These are phyloP conservation scores for Brassica juncea DNA, from an alignment of 345 rosid species.

Conservation along the genomic window DNA sequence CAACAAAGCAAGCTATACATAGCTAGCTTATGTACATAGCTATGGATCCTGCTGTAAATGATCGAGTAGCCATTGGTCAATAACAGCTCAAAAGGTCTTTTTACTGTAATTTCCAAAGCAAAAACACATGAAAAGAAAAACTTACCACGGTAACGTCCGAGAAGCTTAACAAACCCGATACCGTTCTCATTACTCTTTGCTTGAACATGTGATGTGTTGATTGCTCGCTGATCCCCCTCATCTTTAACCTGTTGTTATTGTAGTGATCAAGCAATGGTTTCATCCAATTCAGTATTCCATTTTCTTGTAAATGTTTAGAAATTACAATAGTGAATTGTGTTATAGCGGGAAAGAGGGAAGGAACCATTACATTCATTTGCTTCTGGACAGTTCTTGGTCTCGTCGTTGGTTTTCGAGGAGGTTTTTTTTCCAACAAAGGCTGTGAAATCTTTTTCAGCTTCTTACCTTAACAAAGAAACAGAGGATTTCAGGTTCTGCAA, in stretches of 20 bases:
- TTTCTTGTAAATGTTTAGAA: too few species aligned
- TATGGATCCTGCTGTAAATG: constrained; percentile 57
- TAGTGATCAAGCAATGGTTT: background rate
- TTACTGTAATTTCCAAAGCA: background rate
- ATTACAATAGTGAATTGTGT: too few species aligned
- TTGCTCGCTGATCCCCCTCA: constrained; percentile 80
- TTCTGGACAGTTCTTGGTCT: too few species aligned
- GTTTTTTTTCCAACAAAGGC: too few species aligned
- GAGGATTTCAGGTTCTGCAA: too few species aligned
- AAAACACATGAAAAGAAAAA: background rate
- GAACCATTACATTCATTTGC: too few species aligned
- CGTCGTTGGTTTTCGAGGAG: too few species aligned
- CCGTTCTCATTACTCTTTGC: constrained; percentile 75
- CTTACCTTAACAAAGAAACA: too few species aligned
- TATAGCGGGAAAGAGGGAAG: too few species aligned
- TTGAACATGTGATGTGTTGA: constrained; percentile 90
- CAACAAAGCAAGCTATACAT: too few species aligned
- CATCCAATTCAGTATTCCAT: too few species aligned
- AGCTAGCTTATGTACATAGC: constrained; percentile 85
- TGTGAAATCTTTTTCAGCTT: too few species aligned
- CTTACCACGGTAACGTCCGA: constrained; percentile 89
- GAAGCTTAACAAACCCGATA: constrained; percentile 78
- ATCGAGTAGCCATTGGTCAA: constrained; percentile 1
- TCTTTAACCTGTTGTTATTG: background rate
- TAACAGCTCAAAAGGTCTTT: constrained; percentile 5